These are phyloP conservation scores for Bryum argenteum DNA, from an alignment of 225 moss, liverwort and hornwort genomes.

Conservation along the genomic window DNA sequence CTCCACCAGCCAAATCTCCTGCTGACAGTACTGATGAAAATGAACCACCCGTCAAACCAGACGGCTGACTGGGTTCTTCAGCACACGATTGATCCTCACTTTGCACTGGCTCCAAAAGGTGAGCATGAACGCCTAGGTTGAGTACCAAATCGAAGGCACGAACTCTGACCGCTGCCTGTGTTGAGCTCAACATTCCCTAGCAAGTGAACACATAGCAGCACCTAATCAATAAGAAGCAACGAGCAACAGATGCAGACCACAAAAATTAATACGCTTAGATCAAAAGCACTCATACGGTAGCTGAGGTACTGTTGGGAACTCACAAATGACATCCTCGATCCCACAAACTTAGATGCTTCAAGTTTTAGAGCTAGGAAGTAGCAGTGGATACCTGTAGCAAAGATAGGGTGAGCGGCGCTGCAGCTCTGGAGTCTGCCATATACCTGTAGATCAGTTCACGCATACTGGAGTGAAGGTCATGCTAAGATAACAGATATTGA, in stretches of 20 bases:
- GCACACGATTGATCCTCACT: conserved; percentile 81
- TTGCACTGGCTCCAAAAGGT: conserved; percentile 97
- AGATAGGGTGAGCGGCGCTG: conserved; percentile 89
- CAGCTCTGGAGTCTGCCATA: conserved; percentile 85
- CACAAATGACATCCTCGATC: conserved; percentile 22
- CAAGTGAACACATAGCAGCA: conserved; percentile 27
- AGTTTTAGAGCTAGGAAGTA: background rate
- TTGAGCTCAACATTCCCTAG: conserved; percentile 90
- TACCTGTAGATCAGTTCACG: conserved; percentile 64
- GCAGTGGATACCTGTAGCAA: conserved; percentile 72
- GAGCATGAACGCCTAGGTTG: conserved; percentile 97
- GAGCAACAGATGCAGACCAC: conserved; percentile 12
- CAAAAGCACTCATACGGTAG: conserved; percentile 13
- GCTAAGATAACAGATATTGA: conserved; percentile 2
- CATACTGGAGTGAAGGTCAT: background rate
- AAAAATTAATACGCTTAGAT: background rate
- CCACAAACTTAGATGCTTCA: conserved; percentile 18
- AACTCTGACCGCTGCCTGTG: conserved; percentile 76
- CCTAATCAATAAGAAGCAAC: conserved; percentile 17
- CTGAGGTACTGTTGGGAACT: conserved; percentile 17
- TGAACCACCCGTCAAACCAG: conserved; percentile 78
- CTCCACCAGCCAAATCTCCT: conserved; percentile 54
- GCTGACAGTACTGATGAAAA: conserved; percentile 79
- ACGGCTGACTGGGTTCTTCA: conserved; percentile 65
- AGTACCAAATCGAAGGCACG: conserved; percentile 96